Conservation (phyloP, 2,329 filamentous ascomycete species). For the Paecilomyces sp. region DNA sequence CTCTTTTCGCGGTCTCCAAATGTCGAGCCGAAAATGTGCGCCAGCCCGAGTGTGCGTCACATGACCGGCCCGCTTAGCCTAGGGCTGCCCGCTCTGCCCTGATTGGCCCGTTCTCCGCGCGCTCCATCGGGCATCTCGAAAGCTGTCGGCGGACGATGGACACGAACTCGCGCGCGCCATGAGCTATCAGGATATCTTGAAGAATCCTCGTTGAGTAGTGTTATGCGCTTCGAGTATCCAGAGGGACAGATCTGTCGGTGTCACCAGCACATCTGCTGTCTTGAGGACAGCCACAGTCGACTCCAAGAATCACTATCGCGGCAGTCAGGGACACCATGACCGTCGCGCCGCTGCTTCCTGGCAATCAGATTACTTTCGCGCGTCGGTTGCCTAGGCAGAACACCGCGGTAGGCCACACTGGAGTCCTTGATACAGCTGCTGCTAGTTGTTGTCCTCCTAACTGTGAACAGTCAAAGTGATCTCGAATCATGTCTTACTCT, state of each 20-base stretch:
- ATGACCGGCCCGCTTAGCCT: constrained; percentile 18
- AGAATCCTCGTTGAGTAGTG: background rate
- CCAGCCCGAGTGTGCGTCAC: constrained; percentile 21
- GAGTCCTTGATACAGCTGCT: background rate
- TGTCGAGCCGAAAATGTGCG: constrained; percentile 16
- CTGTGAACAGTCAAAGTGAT: background rate
- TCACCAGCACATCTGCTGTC: background rate
- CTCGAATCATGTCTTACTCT: constrained; percentile 9
- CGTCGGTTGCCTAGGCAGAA: background rate
- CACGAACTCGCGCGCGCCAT: background rate
- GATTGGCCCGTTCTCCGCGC: constrained; percentile 8
- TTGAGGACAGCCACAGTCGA: background rate
- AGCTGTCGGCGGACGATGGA: background rate
- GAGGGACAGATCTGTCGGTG: background rate
- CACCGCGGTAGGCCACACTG: background rate
- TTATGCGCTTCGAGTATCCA: background rate
- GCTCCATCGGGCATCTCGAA: background rate
- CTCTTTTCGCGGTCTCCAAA: constrained; percentile 9
- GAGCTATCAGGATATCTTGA: background rate
- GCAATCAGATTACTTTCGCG: background rate
- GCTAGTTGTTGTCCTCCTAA: background rate
- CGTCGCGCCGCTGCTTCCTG: background rate
- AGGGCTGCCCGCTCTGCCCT: constrained; percentile 3
- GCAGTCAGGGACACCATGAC: background rate
- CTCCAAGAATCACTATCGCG: background rate